A percentile compares a stretch with the other conserved stretches of the same genome.
phyloP scores from a whole-genome alignment of 1,284 basidiomycete species.

The Fereydounia khargensis region DNA sequence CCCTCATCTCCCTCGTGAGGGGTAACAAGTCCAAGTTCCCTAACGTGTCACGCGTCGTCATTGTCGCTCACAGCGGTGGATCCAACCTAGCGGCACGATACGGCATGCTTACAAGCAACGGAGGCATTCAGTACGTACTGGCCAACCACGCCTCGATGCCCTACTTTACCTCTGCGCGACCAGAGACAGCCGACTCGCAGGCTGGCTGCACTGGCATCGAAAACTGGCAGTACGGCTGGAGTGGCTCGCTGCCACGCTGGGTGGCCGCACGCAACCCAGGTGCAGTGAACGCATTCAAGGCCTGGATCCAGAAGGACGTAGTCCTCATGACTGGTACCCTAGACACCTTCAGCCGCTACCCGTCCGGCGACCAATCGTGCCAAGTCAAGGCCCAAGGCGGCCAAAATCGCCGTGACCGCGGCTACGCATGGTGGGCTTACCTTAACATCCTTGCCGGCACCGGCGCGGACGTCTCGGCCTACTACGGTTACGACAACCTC shows the following conservation, averaged over 20 bases:
- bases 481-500: conserved; percentile 14
- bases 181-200: conserved; percentile 4
- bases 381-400: conserved; percentile 32
- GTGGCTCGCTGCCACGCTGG: conserved; percentile 9
- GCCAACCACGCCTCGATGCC: conserved; percentile 36
- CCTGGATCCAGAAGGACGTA: conserved; percentile 17
- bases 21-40: conserved; percentile 25
- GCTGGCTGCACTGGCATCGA: conserved; percentile 6
- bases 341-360: conserved; percentile 21
- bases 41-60: conserved; percentile 15
- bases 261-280: conserved; percentile 6
- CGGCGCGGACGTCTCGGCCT: conserved; percentile 22
- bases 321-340: conserved; percentile 19
- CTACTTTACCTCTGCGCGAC: conserved; percentile 35
- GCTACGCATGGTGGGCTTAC: conserved; percentile 42
- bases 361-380: conserved; percentile 21
- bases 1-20: conserved; percentile 12
- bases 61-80: conserved; percentile 33
- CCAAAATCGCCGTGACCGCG: conserved; percentile 35
- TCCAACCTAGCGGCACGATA: conserved; percentile 30
- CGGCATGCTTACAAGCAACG: conserved; percentile 13
- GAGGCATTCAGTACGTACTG: conserved; percentile 13
- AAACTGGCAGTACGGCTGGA: conserved; percentile 27
- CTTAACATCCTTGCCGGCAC: conserved; percentile 38
- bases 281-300: conserved; percentile 1